These are phyloP conservation scores for Aspergillus latus DNA, from an alignment of 2,329 filamentous ascomycete species.

Conservation along the genomic window DNA sequence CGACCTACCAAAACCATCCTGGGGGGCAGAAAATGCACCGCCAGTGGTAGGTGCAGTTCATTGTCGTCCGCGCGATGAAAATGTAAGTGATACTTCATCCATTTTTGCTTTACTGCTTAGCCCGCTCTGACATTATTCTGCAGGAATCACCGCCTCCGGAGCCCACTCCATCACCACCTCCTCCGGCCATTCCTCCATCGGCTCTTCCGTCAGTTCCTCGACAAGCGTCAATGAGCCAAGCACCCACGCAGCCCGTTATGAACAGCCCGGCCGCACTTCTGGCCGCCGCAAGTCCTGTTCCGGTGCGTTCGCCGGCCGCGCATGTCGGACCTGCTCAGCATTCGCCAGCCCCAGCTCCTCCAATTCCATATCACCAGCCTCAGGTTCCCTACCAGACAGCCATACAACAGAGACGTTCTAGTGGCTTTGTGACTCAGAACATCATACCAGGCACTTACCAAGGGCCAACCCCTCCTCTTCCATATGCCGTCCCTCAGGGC, in stretches of 20 bases:
- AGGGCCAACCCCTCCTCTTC: conserved; percentile 37
- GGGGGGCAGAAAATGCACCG: conserved; percentile 89
- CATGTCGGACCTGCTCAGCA: conserved; percentile 41
- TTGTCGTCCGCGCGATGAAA: conserved; percentile 78
- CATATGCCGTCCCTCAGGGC: conserved; percentile 36
- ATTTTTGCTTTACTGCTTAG: not conserved
- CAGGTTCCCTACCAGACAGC: conserved; percentile 45
- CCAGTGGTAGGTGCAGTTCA: conserved; percentile 94
- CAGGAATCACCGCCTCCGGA: conserved; percentile 83
- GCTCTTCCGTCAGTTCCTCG: conserved; percentile 53
- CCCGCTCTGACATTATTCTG: conserved; percentile 9
- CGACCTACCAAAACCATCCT: conserved; percentile 83
- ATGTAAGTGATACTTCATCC: conserved; percentile 61
- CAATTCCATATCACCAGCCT: conserved; percentile 40
- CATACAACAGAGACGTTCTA: conserved; percentile 42
- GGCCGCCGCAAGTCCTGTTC: conserved; percentile 28
- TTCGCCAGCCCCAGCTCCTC: conserved; percentile 38
- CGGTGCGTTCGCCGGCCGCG: conserved; percentile 36
- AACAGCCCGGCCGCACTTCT: conserved; percentile 28
- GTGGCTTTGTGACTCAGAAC: conserved; percentile 45
- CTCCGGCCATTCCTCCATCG: conserved; percentile 54
- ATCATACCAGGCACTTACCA: conserved; percentile 39
- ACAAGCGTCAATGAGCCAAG: conserved; percentile 49
- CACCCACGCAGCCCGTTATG: conserved; percentile 29
- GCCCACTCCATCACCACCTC: conserved; percentile 67